Evolutionary conservation across 805 yeast genomes (phyloP).

Genomic region (Hemisphaericaspora nanyangensis): DNA sequence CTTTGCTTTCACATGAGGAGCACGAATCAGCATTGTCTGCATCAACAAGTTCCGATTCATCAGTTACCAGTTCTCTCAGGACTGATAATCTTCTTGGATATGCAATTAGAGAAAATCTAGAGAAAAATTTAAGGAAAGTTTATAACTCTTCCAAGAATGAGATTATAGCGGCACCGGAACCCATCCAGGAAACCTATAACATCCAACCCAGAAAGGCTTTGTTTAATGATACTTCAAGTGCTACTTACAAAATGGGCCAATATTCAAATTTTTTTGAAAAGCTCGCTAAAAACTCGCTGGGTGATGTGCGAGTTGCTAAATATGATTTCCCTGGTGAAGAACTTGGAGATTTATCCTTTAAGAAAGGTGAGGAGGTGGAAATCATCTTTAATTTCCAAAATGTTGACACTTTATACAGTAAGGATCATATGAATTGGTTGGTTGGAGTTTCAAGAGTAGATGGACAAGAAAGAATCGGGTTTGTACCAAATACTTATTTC

Average conservation of each 20-base stretch:
- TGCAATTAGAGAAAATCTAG: constrained; percentile 14
- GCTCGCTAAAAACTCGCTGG: constrained; percentile 9
- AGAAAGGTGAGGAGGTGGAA: constrained; percentile 29
- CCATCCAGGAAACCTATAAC: constrained; percentile 6
- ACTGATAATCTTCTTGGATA: constrained; percentile 12
- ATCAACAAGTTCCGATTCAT: constrained; percentile 4
- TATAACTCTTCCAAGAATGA: constrained; percentile 34
- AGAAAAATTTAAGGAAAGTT: constrained; percentile 19
- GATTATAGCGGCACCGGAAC: constrained; percentile 27
- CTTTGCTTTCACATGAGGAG: constrained; percentile 7
- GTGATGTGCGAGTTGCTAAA: constrained; percentile 11
- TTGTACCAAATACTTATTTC: constrained; percentile 31
- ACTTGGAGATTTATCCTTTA: constrained; percentile 37
- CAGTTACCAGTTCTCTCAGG: constrained; percentile 13
- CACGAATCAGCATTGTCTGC: constrained; percentile 9
- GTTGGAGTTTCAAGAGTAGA: constrained; percentile 22
- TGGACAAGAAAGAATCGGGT: constrained; percentile 25
- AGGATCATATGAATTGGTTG: constrained; percentile 27
- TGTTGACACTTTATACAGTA: constrained; percentile 16
- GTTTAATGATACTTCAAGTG: constrained; percentile 16
- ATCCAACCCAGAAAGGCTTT: constrained; percentile 6
- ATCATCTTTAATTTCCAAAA: constrained; percentile 29
- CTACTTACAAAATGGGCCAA: constrained; percentile 23
- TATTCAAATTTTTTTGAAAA: constrained; percentile 21
- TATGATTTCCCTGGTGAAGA: constrained; percentile 27